A percentile compares a stretch with the other conserved stretches of the same genome.
phyloP scores from a whole-genome alignment of 441 rosid genomes.

The Viola pubescens region DNA sequence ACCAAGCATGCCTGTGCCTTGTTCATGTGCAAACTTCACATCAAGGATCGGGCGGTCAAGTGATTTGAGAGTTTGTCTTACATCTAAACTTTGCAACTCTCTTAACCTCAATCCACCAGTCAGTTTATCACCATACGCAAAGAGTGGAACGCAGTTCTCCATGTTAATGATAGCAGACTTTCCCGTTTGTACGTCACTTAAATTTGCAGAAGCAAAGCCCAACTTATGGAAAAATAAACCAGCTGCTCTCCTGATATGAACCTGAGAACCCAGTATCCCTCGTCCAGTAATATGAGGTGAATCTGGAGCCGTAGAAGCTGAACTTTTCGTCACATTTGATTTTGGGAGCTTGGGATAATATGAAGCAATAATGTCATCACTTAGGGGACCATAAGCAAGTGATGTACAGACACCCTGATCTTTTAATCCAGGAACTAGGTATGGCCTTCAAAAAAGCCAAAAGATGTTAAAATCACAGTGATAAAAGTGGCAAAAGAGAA shows the following conservation, averaged over 20 bases:
- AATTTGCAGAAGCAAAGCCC: constrained; percentile 3
- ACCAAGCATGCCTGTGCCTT: not conserved
- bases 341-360: not conserved
- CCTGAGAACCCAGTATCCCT: constrained; percentile 5
- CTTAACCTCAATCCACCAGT: constrained; percentile 3
- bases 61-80: constrained; percentile 4
- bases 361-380: constrained; percentile 10
- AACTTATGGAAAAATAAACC: constrained; percentile 1
- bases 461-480: too few relatives aligned
- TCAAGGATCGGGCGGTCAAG: constrained; percentile 8
- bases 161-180: constrained; percentile 4
- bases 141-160: constrained; percentile 9
- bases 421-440: constrained; percentile 7
- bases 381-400: constrained; percentile 7
- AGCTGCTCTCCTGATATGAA: constrained; percentile 9
- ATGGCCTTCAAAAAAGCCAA: constrained; percentile 6
- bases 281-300: constrained; percentile 5
- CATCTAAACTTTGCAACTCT: constrained; percentile 7
- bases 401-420: constrained; percentile 7
- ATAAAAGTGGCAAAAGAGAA: too few relatives aligned
- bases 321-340: not conserved
- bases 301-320: not conserved
- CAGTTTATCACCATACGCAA: constrained; percentile 3
- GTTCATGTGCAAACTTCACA: constrained; percentile 1
- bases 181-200: constrained; percentile 1